These are phyloP conservation scores for Patellifolia procumbens DNA, from an alignment of 179 eudicot genomes.

Conservation along the genomic window DNA sequence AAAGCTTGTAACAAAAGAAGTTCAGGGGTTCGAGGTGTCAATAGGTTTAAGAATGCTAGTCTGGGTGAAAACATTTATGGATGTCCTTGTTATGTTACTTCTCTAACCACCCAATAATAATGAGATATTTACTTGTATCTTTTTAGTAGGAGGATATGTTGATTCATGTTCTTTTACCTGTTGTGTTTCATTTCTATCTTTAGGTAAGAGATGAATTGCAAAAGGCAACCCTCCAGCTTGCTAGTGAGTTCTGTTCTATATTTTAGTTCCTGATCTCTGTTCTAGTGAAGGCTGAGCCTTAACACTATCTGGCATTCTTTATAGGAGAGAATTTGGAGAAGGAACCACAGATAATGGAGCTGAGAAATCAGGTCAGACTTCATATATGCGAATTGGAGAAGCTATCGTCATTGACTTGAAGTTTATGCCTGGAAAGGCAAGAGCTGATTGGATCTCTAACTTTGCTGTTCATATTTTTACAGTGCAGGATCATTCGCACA, in stretches of 20 bases:
- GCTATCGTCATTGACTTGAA: no score
- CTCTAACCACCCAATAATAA: neutral
- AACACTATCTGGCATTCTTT: constrained; percentile 7
- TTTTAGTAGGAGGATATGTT: neutral
- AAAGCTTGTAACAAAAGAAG: neutral
- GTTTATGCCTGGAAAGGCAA: neutral
- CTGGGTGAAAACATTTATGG: neutral
- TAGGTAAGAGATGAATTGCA: constrained; percentile 88
- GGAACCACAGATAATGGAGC: constrained; percentile 80
- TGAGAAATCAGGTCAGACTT: constrained; percentile 75
- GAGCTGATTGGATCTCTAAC: neutral
- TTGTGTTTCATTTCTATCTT: constrained; percentile 16
- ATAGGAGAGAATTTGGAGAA: constrained; percentile 86
- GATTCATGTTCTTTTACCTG: neutral
- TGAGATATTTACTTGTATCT: neutral
- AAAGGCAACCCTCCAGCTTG: constrained; percentile 86
- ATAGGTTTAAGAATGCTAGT: neutral
- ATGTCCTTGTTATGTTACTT: neutral
- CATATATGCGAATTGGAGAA: neutral
- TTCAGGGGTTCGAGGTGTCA: neutral
- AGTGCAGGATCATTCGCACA: constrained; percentile 86
- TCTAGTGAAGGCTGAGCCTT: neutral
- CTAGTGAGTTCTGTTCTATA: constrained; percentile 70
- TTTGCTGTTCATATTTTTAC: constrained; percentile 25
- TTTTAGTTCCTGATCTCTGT: neutral